Evolutionary conservation across 2,329 filamentous ascomycete species (phyloP).

Genomic region (Bipolaris victoriae): DNA sequence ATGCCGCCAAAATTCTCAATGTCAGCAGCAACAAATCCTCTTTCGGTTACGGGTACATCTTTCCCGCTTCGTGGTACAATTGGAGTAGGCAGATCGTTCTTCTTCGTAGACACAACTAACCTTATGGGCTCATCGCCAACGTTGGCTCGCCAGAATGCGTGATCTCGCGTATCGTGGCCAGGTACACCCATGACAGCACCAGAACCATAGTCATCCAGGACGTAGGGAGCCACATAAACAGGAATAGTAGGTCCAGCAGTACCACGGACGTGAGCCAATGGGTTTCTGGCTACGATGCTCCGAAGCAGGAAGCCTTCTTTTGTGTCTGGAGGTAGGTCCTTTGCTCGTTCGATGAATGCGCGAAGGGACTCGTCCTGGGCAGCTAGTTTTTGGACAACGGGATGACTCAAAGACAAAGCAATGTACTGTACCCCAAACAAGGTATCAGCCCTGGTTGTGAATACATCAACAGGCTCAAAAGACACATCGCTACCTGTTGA

Average conservation of each 20-base stretch:
- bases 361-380: constrained; percentile 66
- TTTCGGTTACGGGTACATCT: constrained; percentile 63
- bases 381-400: constrained; percentile 68
- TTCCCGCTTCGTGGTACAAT: constrained; percentile 49
- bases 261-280: constrained; percentile 61
- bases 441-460: constrained; percentile 85
- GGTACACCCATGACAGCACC: constrained; percentile 93
- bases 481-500: constrained; percentile 44
- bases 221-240: constrained; percentile 83
- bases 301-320: constrained; percentile 71
- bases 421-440: constrained; percentile 87
- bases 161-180: constrained; percentile 79
- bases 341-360: constrained; percentile 66
- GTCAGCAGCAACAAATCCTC: constrained; percentile 70
- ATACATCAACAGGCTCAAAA: constrained; percentile 69
- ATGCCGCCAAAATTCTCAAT: constrained; percentile 70
- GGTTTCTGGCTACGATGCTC: constrained; percentile 42
- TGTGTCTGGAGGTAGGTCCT: constrained; percentile 61
- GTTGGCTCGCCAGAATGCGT: constrained; percentile 80
- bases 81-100: constrained; percentile 11
- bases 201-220: constrained; percentile 82
- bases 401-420: constrained; percentile 76
- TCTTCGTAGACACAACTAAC: constrained; percentile 55
- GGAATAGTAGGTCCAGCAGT: constrained; percentile 64
- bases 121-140: constrained; percentile 65